Conservation (phyloP, 345 rosid genomes). For the Eucalyptus marginata region DNA sequence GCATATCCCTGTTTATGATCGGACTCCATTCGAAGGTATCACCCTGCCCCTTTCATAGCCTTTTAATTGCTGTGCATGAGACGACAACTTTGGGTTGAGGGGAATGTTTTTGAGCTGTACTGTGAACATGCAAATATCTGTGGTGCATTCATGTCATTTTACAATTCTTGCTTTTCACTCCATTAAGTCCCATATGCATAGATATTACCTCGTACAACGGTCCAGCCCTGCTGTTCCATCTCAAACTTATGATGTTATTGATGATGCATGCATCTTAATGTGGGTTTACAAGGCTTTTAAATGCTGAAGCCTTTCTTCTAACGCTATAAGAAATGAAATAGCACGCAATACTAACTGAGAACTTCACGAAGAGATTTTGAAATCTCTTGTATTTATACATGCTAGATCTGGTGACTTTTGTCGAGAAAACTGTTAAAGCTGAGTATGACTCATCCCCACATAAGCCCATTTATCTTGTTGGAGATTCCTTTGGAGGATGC, state of each 20-base stretch:
- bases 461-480: conserved; percentile 74
- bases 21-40: conserved; percentile 66
- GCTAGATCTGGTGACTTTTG: conserved; percentile 46
- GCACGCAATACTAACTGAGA: background rate
- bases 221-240: background rate
- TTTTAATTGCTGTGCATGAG: background rate
- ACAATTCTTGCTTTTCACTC: background rate
- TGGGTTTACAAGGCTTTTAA: background rate
- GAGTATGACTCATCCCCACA: conserved; percentile 42
- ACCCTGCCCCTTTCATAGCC: background rate
- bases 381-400: background rate
- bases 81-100: background rate
- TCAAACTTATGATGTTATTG: background rate
- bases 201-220: background rate
- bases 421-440: conserved; percentile 45
- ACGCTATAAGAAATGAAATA: background rate
- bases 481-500: conserved; percentile 93
- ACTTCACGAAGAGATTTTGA: background rate
- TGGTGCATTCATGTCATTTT: background rate
- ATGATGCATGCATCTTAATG: background rate
- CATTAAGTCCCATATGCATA: background rate
- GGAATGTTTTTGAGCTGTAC: background rate
- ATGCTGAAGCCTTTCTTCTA: background rate
- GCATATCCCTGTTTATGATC: conserved; percentile 68
- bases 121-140: background rate